Evolutionary conservation across 257 asterid species (phyloP), one percentile per base, ranked within the genome.

Genomic region (Euphrasia confusa): DNA sequence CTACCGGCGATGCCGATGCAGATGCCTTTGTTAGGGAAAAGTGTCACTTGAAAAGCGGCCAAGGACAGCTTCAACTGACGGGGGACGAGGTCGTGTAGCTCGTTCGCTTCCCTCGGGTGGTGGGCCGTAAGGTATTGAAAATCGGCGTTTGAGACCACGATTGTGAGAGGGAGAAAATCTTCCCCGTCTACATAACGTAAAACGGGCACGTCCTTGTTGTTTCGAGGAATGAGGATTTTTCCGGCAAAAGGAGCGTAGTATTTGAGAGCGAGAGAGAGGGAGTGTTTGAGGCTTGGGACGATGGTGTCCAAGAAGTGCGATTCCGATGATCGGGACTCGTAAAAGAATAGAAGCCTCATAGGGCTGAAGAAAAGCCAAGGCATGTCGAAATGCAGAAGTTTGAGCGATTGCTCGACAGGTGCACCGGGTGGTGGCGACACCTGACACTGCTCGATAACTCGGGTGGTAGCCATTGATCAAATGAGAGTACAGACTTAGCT

Each of bases 1-100:
- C 55, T 50, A 3, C 3, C 0, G 2, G 56, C 58, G 39, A 45
- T 1, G 60, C 74, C 73, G 0, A 61, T 24, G 18, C 32, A 7
- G 33, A 65, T 10, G 4, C 63, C 70, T 12, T 65, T 44, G n/a
- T 54, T 28, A 42, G 68, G 73, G 61, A 68, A 68, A 26, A 68
- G 6, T 1, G 68, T 61, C 12, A 59, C 68, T 3, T 68, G 63
- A 14, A 68, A 15, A 11, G 58, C 50, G 7, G 9, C 0, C 17
- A 40, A 32, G 3, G 57, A 39, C 26, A 60, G 21, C n/a, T 10
- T 40, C 67, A 60, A 5, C 14, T 39, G 11, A 10, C 5, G 14
- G 0, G 56, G 57, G 13, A 27, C 49, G 3, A 37, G 39, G 4
- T 11, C 37, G 8, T 52, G 57, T 26, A 68, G 53, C n/a, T 39